Evolutionary conservation across 108 stramenopile genomes (phyloP).

Genomic region (Bacterosira constricta): DNA sequence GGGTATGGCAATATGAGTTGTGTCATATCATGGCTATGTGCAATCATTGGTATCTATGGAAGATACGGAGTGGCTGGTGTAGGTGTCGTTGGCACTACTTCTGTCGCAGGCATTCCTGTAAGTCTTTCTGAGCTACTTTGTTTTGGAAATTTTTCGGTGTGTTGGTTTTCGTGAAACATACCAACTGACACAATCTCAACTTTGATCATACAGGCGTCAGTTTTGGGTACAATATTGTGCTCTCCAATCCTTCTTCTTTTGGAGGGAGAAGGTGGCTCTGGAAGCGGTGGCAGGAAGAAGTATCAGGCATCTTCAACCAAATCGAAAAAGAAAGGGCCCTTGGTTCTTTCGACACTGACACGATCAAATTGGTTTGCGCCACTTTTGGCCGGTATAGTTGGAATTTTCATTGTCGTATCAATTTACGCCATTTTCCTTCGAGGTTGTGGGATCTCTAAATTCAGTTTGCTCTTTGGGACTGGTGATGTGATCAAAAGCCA

Average conservation of each 20-base stretch:
- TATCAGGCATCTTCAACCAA: conserved; percentile 42
- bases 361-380: conserved; percentile 69
- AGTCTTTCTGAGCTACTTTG: conserved; percentile 6
- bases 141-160: background rate
- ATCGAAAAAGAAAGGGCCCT: conserved; percentile 39
- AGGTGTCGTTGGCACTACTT: conserved; percentile 62
- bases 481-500: conserved; percentile 46
- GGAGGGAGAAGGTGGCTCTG: conserved; percentile 64
- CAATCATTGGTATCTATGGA: conserved; percentile 63
- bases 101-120: conserved; percentile 63
- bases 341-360: conserved; percentile 49
- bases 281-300: conserved; percentile 29
- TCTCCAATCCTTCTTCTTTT: conserved; percentile 67
- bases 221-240: conserved; percentile 64
- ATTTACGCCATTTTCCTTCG: conserved; percentile 70
- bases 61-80: conserved; percentile 73
- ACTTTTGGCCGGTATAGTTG: conserved; percentile 45
- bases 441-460: conserved; percentile 52
- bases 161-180: no score
- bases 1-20: conserved; percentile 68
- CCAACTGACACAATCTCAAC: no score
- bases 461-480: conserved; percentile 47
- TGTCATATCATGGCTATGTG: conserved; percentile 57
- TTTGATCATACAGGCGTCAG: conserved; percentile 34
- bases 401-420: conserved; percentile 55